Evolutionary conservation across 2,329 filamentous ascomycete genomes (phyloP).

Genomic region (Fusarium pseudograminearum): DNA sequence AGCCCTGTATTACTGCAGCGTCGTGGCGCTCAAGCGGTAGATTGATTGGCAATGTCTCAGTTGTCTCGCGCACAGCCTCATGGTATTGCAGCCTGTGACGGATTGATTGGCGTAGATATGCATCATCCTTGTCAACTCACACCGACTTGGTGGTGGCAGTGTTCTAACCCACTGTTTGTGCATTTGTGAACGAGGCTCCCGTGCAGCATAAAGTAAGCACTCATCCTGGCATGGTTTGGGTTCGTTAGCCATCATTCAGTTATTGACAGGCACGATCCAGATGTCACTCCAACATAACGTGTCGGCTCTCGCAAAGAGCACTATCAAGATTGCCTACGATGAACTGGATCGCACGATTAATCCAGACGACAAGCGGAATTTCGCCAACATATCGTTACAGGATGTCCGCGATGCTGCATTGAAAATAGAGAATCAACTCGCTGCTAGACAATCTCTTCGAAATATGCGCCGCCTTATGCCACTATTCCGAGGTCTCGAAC

Average conservation of each 20-base stretch:
- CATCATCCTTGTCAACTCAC: not conserved
- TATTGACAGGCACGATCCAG: not conserved
- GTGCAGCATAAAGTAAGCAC: not conserved
- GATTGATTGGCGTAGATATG: not conserved
- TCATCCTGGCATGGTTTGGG: not conserved
- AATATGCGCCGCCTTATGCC: slow-evolving; percentile 60
- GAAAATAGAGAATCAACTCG: slow-evolving; percentile 56
- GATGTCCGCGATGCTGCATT: slow-evolving; percentile 47
- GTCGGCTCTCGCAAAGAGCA: slow-evolving; percentile 15
- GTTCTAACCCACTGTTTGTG: not conserved
- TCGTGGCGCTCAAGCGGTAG: not conserved
- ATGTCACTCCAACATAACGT: slow-evolving; percentile 26
- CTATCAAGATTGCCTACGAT: slow-evolving; percentile 15
- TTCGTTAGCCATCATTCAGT: rapidly evolving
- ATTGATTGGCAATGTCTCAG: not conserved
- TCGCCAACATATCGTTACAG: not conserved
- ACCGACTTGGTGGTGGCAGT: not conserved
- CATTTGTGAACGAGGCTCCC: rapidly evolving
- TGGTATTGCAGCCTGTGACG: not conserved
- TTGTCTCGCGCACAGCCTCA: not conserved
- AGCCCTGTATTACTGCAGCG: rapidly evolving
- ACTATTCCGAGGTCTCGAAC: slow-evolving; percentile 55
- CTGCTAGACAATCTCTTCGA: slow-evolving; percentile 52
- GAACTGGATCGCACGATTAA: slow-evolving; percentile 22
- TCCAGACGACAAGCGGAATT: slow-evolving; percentile 9